Base-by-base conservation (phyloP, 2,329 filamentous ascomycete genomes). In the Penicillium brevicompactum region DNA sequence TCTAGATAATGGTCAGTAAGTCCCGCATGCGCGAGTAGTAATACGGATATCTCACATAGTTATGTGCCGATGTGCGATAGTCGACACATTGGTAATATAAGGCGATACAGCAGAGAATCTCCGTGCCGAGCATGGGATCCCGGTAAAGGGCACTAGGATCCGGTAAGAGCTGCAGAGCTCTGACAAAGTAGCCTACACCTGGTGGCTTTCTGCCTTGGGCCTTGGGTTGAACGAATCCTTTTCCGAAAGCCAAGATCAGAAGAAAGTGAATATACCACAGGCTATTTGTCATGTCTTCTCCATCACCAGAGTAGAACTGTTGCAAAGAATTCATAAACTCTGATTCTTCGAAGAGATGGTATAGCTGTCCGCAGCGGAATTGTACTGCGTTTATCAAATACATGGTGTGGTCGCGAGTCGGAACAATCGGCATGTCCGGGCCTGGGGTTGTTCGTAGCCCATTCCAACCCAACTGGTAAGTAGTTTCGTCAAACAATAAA, bases 361-460 rank as follows among this genome's bases (percentile, higher is more conserved):
- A 81, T 2, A 83, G 61, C 22, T 82, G 80, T 5, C 77, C 75
- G 49, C 80, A 81, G 49, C 82, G 80, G 24, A 84, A 84, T 48
- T 83, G 82, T 50, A 84, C 81, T 0, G 79, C 77, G 55, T 83
- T 83, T 59, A 83, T 77, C 18, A 84, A 66, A 51, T 80, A 83
- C 13, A 80, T 69, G 3, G 80, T 78, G 60, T 80, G 76, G 55
- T 84, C 82, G 0, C 79, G 72, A 3, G 77, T 80, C 0, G 81
- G 81, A 27, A 84, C 59, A n/a, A 57, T 42, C 1, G 59, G 59
- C 6, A 32, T 14, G 11, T 65, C 61, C 22, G 53, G 22, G 27
- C 67, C 1, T 73, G 68, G 2, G 76, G 75, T 1, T 16, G 62
- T 70, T 44, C 74, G 70, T 30, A 64, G 59, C 10, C 77, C 78